Conservation (phyloP, 305 asterid genomes). For the Plantago coronopus region DNA sequence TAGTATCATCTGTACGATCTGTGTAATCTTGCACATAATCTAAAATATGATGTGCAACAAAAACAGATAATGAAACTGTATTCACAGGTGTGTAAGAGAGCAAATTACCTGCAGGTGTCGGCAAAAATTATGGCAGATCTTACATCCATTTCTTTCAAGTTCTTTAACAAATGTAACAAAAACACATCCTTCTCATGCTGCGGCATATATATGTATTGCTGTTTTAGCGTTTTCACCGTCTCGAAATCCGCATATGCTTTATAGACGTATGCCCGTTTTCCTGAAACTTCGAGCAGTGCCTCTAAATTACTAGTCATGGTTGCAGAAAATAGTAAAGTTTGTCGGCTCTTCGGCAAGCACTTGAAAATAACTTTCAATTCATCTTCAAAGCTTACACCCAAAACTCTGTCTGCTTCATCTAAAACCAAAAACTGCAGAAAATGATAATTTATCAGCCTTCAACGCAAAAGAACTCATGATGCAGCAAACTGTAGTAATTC, state of each 20-base stretch:
- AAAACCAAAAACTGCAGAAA: conserved; percentile 77
- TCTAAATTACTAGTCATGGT: conserved; percentile 82
- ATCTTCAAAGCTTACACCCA: conserved; percentile 79
- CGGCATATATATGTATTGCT: conserved; percentile 73
- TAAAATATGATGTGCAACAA: conserved; percentile 11
- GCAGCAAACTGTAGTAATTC: too few species aligned
- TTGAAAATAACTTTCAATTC: conserved; percentile 73
- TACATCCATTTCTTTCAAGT: conserved; percentile 61
- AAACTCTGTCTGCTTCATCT: conserved; percentile 96
- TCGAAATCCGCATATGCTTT: conserved; percentile 79
- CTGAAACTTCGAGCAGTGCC: conserved; percentile 73
- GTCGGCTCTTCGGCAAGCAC: conserved; percentile 82
- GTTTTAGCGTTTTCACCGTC: conserved; percentile 79
- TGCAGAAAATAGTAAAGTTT: conserved; percentile 89
- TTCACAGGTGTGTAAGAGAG: conserved; percentile 7
- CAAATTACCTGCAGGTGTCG: conserved; percentile 82
- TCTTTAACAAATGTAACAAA: conserved; percentile 58
- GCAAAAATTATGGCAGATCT: conserved; percentile 90
- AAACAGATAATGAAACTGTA: conserved; percentile 8
- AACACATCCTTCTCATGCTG: conserved; percentile 79
- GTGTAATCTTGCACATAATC: not conserved
- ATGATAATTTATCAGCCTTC: conserved; percentile 21
- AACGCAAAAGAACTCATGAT: too few species aligned
- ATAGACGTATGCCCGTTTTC: conserved; percentile 79
- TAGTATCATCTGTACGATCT: not conserved